phyloP scores from a whole-genome alignment of 306 rosid genomes.

The Alnus glutinosa region DNA sequence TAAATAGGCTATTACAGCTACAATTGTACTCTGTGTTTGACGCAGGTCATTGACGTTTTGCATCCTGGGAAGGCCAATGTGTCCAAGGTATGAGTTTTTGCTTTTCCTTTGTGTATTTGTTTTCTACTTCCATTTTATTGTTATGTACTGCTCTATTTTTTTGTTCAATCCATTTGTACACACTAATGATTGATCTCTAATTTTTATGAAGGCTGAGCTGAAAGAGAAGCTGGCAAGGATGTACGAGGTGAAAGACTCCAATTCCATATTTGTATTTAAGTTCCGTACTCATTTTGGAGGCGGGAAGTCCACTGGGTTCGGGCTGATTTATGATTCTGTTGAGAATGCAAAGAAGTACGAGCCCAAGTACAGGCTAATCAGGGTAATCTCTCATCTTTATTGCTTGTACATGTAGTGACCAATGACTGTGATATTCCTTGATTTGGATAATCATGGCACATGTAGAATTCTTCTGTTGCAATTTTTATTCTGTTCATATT shows the following conservation, averaged over 20 bases:
- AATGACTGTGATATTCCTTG: background rate
- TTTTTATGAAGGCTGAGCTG: slow-evolving; percentile 34
- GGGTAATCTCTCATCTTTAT: slow-evolving; percentile 18
- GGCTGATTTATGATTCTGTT: slow-evolving; percentile 38
- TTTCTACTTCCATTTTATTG: background rate
- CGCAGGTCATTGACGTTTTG: slow-evolving; percentile 37
- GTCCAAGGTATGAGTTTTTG: slow-evolving; percentile 26
- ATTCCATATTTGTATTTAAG: slow-evolving; percentile 34
- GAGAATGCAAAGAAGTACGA: slow-evolving; percentile 36
- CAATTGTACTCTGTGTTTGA: background rate
- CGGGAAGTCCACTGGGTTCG: slow-evolving; percentile 35
- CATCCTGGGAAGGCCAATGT: slow-evolving; percentile 38
- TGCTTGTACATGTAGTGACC: no score
- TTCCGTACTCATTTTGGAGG: slow-evolving; percentile 40
- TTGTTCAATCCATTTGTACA: background rate
- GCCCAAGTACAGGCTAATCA: slow-evolving; percentile 39
- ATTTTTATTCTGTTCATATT: background rate
- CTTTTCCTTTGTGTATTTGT: background rate
- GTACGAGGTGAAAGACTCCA: slow-evolving; percentile 32
- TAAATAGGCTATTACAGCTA: background rate
- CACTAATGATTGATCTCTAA: background rate
- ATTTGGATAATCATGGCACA: background rate
- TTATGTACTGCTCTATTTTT: no score
- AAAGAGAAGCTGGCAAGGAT: slow-evolving; percentile 30
- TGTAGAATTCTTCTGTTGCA: background rate